These are phyloP conservation scores for Podospora pseudopauciseta DNA, from an alignment of 495 filamentous ascomycete genomes.

Conservation along the genomic window DNA sequence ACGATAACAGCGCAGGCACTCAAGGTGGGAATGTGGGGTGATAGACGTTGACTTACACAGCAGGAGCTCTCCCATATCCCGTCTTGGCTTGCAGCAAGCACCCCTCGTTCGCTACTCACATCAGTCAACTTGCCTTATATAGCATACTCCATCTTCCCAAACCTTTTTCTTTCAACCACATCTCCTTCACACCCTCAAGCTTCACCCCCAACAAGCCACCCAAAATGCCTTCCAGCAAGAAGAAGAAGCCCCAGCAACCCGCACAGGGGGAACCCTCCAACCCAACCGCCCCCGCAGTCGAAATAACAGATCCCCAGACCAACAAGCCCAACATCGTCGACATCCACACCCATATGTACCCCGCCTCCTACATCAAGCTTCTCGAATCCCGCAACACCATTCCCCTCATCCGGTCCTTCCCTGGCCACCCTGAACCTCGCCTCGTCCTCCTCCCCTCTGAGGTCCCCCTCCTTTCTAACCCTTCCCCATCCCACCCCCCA, in stretches of 20 bases:
- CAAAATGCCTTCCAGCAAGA: no score
- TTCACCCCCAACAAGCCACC: not conserved
- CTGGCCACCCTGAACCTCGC: slow-evolving; percentile 56
- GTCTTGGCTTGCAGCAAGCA: not conserved
- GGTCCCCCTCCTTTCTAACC: slow-evolving; percentile 51
- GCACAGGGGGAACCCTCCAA: not conserved
- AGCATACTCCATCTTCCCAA: no score
- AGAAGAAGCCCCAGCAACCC: not conserved
- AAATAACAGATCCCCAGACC: not conserved
- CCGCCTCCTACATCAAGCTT: slow-evolving; percentile 75
- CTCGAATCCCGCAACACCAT: slow-evolving; percentile 70
- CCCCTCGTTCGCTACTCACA: no score
- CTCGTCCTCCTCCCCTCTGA: slow-evolving; percentile 77
- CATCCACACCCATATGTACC: slow-evolving; percentile 94
- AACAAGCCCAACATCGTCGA: slow-evolving; percentile 58
- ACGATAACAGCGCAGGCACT: slow-evolving; percentile 8
- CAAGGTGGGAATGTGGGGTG: not conserved
- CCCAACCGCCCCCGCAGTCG: not conserved
- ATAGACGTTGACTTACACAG: not conserved
- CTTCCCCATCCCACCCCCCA: slow-evolving; percentile 34
- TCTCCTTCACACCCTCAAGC: no score
- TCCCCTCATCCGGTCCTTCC: slow-evolving; percentile 74
- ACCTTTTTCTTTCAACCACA: no score
- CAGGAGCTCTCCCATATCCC: not conserved
- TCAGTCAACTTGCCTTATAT: no score